Base-by-base conservation (phyloP, 2,329 filamentous ascomycete species). In the Aureobasidium sp. region DNA sequence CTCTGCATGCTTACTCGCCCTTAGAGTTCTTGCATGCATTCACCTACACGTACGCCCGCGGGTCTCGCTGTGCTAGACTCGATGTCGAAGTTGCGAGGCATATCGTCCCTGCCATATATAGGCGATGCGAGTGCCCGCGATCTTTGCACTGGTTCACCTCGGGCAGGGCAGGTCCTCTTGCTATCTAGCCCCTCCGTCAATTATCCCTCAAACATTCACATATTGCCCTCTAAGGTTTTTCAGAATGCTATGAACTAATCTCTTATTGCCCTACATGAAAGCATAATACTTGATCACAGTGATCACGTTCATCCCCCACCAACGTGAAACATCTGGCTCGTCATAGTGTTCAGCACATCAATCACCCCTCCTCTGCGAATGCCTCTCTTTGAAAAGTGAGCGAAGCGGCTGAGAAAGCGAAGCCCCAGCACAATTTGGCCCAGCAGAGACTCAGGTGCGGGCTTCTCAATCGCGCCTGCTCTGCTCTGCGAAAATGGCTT, bases 1-100 rank as follows among this genome's bases (percentile, higher is more conserved):
- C 26, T 51, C 46, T 60, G 57, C 57, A 60, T 51, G 57, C 57
- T 60, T 60, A 60, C 57, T 60, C 57, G 46, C 17, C 46, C 17
- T 50, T 46, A 60, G 37, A 46, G 57, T 60, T 60, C 41, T 46
- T 34, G 57, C 57, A 51, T 50, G 57, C 46, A 60, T 60, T 29
- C 34, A 41, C 24, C 46, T 60, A 51, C 44, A 60, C 46, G 57
- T 60, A 60, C 13, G 57, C 24, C 55, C 43, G 55, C 44, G 41
- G 32, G 43, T 15, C 32, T 59, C 36, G 53, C 36, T 32, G 27
- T 57, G 53, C 53, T 46, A 46, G 12, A 47, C n/a, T 27, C 39
- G 32, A 57, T 47, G 27, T 17, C 15, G 32, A 41, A 43, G 32
- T 41, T 29, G 51, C 36, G 37, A 48, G 51, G 37, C 51, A 55